Percentiles rank a stretch among this genome's conserved stretches.
phyloP scores from a whole-genome alignment of 352 stramenopile genomes.

The Globisporangium megalacanthum region DNA sequence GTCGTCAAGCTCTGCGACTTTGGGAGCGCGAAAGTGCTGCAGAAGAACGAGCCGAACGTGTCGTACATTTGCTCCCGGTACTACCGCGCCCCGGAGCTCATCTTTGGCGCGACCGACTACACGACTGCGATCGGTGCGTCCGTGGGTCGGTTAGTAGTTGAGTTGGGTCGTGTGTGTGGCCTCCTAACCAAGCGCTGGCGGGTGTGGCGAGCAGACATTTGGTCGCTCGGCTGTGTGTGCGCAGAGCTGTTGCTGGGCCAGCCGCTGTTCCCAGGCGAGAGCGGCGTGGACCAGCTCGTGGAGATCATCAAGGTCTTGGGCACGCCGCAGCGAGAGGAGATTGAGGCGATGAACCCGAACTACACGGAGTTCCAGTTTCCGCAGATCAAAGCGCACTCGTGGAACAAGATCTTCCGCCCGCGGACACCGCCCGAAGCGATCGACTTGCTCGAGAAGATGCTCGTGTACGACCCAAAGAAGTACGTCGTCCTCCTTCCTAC shows the following conservation, averaged over 20 bases:
- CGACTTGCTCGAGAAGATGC: slow-evolving; percentile 95
- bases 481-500: slow-evolving; percentile 33
- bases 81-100: slow-evolving; percentile 99
- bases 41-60: slow-evolving; percentile 98
- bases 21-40: slow-evolving; percentile 93
- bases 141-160: background rate
- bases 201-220: slow-evolving; percentile 79
- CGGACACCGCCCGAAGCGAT: slow-evolving; percentile 95
- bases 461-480: slow-evolving; percentile 96
- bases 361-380: slow-evolving; percentile 99
- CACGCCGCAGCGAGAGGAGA: slow-evolving; percentile 97
- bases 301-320: slow-evolving; percentile 99
- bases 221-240: slow-evolving; percentile 96
- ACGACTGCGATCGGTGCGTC: slow-evolving; percentile 94
- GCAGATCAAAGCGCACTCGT: slow-evolving; percentile 98
- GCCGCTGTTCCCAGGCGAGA: slow-evolving; percentile 98
- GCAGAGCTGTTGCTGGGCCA: slow-evolving; percentile 97
- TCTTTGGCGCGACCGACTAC: slow-evolving; percentile 99
- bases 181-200: no score
- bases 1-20: slow-evolving; percentile 99
- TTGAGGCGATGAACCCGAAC: slow-evolving; percentile 99
- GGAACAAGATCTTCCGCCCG: slow-evolving; percentile 96
- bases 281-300: slow-evolving; percentile 98
- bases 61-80: slow-evolving; percentile 99
- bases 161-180: slow-evolving; percentile 14